Percentiles rank a stretch among this genome's conserved stretches.
These are phyloP conservation scores for Erodium moschatum DNA, from an alignment of 441 rosid genomes.

Conservation along the genomic window DNA sequence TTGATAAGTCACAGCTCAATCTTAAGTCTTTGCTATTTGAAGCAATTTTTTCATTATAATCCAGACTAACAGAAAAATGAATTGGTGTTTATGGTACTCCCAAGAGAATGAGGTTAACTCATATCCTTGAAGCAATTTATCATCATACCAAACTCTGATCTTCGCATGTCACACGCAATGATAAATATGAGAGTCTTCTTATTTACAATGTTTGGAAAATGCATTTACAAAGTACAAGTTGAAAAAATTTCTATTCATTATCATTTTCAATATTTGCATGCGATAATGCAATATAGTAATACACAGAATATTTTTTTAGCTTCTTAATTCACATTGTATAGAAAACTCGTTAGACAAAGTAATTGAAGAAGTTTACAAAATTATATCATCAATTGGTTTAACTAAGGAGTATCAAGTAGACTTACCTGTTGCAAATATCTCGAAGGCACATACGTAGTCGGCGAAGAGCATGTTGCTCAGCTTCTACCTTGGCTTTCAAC, in stretches of 20 bases:
- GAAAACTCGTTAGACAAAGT: neutral
- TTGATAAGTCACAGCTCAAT: neutral
- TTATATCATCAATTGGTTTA: neutral
- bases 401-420: neutral
- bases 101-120: too few relatives aligned
- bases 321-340: neutral
- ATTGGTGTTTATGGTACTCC: too few relatives aligned
- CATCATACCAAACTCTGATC: neutral
- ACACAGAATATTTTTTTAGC: neutral
- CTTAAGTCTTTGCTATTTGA: too few relatives aligned
- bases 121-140: neutral
- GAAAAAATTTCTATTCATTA: neutral
- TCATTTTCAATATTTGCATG: neutral
- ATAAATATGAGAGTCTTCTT: neutral
- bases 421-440: constrained; percentile 90
- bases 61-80: too few relatives aligned
- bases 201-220: neutral
- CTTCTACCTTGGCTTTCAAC: constrained; percentile 85
- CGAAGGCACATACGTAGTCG: constrained; percentile 97
- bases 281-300: neutral
- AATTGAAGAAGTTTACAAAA: neutral
- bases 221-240: neutral
- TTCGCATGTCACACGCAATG: neutral
- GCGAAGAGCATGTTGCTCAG: constrained; percentile 98
- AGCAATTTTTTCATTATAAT: too few relatives aligned